phyloP scores from a whole-genome alignment of 2,329 filamentous ascomycete species.

The Escovopsis sp. region DNA sequence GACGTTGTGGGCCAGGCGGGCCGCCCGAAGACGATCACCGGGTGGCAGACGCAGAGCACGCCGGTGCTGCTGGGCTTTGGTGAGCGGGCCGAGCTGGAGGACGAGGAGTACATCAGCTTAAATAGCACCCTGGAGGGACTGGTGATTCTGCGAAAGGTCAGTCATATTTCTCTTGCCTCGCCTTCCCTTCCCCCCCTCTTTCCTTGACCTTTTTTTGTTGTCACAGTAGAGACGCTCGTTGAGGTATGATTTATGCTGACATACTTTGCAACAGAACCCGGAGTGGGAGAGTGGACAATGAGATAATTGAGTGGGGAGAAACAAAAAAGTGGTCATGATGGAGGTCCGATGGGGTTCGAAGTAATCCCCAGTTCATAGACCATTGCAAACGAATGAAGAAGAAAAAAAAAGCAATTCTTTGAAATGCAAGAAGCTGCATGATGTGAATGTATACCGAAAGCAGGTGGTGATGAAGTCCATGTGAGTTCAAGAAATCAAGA shows the following conservation, averaged over 20 bases:
- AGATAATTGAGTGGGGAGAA: slow-evolving; percentile 4
- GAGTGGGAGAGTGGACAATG: slow-evolving; percentile 27
- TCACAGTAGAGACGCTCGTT: no score
- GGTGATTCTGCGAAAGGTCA: slow-evolving; percentile 92
- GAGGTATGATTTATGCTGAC: no score
- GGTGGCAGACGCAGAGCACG: slow-evolving; percentile 99
- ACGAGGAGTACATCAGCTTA: slow-evolving; percentile 90
- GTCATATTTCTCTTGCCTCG: slow-evolving; percentile 11
- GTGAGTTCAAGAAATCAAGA: no score
- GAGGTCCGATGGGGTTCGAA: no score
- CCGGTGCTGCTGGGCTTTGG: slow-evolving; percentile 89
- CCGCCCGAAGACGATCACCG: slow-evolving; percentile 95
- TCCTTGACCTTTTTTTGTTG: no score
- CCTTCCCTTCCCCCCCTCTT: no score
- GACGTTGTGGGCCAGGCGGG: slow-evolving; percentile 96
- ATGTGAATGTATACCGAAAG: no score
- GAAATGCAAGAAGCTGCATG: not conserved
- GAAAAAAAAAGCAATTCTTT: not conserved
- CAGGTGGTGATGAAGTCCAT: no score
- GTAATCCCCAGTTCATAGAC: no score
- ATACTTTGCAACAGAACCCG: slow-evolving; percentile 19
- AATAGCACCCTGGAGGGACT: slow-evolving; percentile 86
- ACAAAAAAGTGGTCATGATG: no score
- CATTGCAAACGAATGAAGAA: not conserved
- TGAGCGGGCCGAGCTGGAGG: slow-evolving; percentile 90